Base-by-base conservation (phyloP, 2,329 filamentous ascomycete genomes). In the Fusarium continuum region DNA sequence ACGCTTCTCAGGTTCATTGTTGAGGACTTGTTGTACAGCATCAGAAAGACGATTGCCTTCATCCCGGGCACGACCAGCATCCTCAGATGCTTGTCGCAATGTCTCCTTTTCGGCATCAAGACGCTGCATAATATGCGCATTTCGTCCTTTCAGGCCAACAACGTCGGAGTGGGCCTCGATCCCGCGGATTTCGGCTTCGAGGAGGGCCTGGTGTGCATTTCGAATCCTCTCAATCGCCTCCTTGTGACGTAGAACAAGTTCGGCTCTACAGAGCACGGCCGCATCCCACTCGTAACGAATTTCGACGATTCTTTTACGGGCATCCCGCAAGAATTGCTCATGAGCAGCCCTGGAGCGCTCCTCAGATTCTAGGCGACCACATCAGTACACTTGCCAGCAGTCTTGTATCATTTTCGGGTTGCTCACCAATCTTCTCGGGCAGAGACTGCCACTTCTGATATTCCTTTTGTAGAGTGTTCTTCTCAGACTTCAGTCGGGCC, bases 151-250 rank as follows among this genome's bases (percentile, higher is more conserved):
- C n/a, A 97, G 80, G 6, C 85, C 85, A 38, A 86, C 82, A 4
- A 90, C 76, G 70, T 99, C 95, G 0, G 93, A 97, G n/a, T 82
- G 75, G 2, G 92, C 93, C 79, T 99, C 95, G 25, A 96, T 84
- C 1, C 85, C 78, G 59, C 87, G 82, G 38, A 97, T 82, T 65
- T 91, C 85, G 3, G 85, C 87, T 68, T 93, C 88, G 14, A 93
- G 76, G 10, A 92, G 77, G 13, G 84, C 83, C 39, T 88, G 82
- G 47, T 91, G 86, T 6, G 86, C 82, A 43, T 80, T 75, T 13
- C 86, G 85, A 38, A 96, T 83, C 17, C 76, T 72, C n/a, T 83
- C 82, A 8, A 96, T 83, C 5, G 85, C 79, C 64, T 85, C 82
- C 74, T 88, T 79, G 65, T 84, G 83, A 34, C 75, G 71, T 28